Percentiles rank a stretch among this genome's conserved stretches.
These are phyloP conservation scores for Salix arbutifolia DNA, from an alignment of 345 rosid species.

Conservation along the genomic window DNA sequence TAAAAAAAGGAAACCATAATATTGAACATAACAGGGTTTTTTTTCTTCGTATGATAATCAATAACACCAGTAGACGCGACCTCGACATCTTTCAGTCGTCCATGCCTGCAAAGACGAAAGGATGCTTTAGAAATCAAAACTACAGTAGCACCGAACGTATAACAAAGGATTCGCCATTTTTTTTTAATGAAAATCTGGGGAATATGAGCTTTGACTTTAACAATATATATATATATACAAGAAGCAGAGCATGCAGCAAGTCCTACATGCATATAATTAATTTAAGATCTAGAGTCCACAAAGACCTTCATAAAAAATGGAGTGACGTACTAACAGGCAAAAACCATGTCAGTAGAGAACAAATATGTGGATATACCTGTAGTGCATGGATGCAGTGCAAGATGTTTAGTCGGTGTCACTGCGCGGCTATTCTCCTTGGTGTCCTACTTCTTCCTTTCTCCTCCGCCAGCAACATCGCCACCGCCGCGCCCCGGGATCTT, in stretches of 20 bases:
- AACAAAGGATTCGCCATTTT: not conserved
- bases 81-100: not conserved
- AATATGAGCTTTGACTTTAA: not conserved
- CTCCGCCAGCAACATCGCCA: not conserved
- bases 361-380: not conserved
- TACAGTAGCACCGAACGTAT: too few relatives aligned
- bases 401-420: conserved; percentile 63
- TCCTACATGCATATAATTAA: not conserved
- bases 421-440: conserved; percentile 44
- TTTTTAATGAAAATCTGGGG: too few relatives aligned
- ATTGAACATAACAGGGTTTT: not conserved
- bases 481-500: conserved; percentile 28
- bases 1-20: too few relatives aligned
- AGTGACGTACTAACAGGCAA: too few relatives aligned
- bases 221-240: too few relatives aligned
- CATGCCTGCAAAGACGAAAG: not conserved
- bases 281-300: not conserved
- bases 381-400: not conserved
- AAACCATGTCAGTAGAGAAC: too few relatives aligned
- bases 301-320: too few relatives aligned
- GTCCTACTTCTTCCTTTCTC: conserved; percentile 46
- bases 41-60: not conserved
- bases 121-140: too few relatives aligned
- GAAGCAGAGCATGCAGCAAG: not conserved
- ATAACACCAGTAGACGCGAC: not conserved